Evolutionary conservation across 2,329 filamentous ascomycete genomes (phyloP).

Genomic region (Colletotrichum falcatum): DNA sequence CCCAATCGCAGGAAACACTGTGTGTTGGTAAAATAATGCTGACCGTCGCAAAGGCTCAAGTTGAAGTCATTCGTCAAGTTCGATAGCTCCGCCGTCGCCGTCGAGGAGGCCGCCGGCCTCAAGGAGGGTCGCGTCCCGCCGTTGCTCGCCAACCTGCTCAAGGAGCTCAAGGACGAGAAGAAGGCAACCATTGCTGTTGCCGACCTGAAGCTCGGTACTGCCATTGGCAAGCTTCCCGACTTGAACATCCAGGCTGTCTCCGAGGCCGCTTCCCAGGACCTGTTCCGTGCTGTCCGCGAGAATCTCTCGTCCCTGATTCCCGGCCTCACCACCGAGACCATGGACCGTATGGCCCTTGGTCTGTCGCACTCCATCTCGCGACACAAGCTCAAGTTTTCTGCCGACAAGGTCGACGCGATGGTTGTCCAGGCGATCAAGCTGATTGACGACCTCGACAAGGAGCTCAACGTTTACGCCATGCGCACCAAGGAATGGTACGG

Average conservation of each 20-base stretch:
- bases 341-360: conserved; percentile 95
- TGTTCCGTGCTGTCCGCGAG: conserved; percentile 94
- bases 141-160: conserved; percentile 83
- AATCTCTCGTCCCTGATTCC: conserved; percentile 92
- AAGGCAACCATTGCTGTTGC: conserved; percentile 95
- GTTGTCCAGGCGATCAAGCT: conserved; percentile 97
- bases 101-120: conserved; percentile 89
- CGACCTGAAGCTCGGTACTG: conserved; percentile 90
- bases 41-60: conserved; percentile 74
- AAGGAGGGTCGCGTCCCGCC: conserved; percentile 92
- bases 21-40: conserved; percentile 4
- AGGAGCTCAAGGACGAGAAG: conserved; percentile 96
- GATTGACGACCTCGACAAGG: conserved; percentile 97
- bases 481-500: conserved; percentile 99
- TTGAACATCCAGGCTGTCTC: conserved; percentile 85
- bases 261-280: conserved; percentile 84
- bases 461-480: conserved; percentile 99
- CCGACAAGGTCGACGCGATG: conserved; percentile 99
- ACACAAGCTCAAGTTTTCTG: conserved; percentile 98
- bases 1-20: neutral
- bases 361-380: conserved; percentile 96
- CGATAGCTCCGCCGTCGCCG: conserved; percentile 88
- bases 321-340: conserved; percentile 84
- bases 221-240: conserved; percentile 91
- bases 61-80: conserved; percentile 98